A percentile compares a stretch with the other conserved stretches of the same genome.
Evolutionary conservation across 176 grass and related monocot species (phyloP).

Genomic region (Cocos nucifera): DNA sequence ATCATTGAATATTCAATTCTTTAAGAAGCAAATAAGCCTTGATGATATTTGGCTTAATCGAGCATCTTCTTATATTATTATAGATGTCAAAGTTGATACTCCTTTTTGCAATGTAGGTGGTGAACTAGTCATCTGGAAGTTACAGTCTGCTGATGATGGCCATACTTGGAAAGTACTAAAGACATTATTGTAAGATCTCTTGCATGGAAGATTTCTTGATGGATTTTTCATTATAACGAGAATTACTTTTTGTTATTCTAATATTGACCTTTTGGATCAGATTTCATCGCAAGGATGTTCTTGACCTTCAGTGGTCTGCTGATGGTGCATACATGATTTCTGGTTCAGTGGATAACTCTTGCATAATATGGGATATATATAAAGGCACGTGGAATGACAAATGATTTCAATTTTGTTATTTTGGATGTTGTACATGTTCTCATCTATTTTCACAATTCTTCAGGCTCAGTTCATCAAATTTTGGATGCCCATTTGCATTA

Average conservation of each 20-base stretch:
- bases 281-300: constrained; percentile 93
- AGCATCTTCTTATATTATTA: neutral
- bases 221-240: neutral
- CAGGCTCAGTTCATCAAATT: constrained; percentile 69
- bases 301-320: constrained; percentile 88
- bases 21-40: too few relatives aligned
- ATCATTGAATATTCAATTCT: neutral
- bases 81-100: neutral
- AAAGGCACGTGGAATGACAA: constrained; percentile 40
- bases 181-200: constrained; percentile 51
- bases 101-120: constrained; percentile 38
- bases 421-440: too few relatives aligned
- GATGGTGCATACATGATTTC: constrained; percentile 68
- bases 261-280: constrained; percentile 29
- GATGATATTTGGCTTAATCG: neutral
- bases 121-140: constrained; percentile 70
- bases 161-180: constrained; percentile 74
- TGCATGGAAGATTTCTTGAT: neutral
- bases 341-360: constrained; percentile 92
- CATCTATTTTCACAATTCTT: constrained; percentile 3
- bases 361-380: constrained; percentile 88
- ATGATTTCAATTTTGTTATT: too few relatives aligned
- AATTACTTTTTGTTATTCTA: neutral
- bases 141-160: constrained; percentile 28
- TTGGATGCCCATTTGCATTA: constrained; percentile 94